Evolutionary conservation across 2,329 filamentous ascomycete species (phyloP).

Genomic region (Volutella citrinella): DNA sequence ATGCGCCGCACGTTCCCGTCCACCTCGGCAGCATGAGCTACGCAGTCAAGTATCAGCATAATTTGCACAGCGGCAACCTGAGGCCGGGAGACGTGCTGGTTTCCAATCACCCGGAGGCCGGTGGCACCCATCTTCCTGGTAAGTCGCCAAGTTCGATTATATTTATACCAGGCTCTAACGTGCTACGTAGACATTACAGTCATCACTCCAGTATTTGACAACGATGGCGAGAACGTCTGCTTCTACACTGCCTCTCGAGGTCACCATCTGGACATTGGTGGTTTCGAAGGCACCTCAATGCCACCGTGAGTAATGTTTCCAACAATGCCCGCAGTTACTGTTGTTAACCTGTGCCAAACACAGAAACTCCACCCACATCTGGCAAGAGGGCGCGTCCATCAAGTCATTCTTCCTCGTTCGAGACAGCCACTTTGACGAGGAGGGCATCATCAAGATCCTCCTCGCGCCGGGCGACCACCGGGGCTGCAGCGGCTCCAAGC

Average conservation of each 20-base stretch:
- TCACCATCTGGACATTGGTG: constrained; percentile 4
- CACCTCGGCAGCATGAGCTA: constrained; percentile 38
- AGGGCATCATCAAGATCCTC: constrained; percentile 25
- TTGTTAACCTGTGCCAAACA: too few species aligned
- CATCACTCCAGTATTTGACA: constrained; percentile 6
- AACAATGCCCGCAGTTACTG: constrained; percentile 49
- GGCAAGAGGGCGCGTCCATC: constrained; percentile 40
- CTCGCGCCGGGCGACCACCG: constrained; percentile 30
- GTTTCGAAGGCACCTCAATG: constrained; percentile 3
- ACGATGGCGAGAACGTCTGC: constrained; percentile 3
- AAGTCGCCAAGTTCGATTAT: too few species aligned
- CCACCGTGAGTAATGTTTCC: constrained; percentile 26
- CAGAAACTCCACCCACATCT: constrained; percentile 36
- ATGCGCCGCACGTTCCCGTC: constrained; percentile 29
- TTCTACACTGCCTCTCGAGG: constrained; percentile 6
- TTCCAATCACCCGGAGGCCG: constrained; percentile 36
- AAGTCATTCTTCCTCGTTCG: constrained; percentile 33
- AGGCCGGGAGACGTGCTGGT: constrained; percentile 34
- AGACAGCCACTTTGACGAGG: constrained; percentile 31
- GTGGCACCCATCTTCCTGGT: constrained; percentile 4
- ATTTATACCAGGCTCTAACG: too few species aligned
- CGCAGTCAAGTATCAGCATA: constrained; percentile 34
- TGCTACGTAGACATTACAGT: too few species aligned
- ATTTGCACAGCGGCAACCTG: constrained; percentile 27
- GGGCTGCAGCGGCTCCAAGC: constrained; percentile 31